Base-by-base conservation (phyloP, 192 early-diverging fungal species). In the Backusella macrospora region DNA sequence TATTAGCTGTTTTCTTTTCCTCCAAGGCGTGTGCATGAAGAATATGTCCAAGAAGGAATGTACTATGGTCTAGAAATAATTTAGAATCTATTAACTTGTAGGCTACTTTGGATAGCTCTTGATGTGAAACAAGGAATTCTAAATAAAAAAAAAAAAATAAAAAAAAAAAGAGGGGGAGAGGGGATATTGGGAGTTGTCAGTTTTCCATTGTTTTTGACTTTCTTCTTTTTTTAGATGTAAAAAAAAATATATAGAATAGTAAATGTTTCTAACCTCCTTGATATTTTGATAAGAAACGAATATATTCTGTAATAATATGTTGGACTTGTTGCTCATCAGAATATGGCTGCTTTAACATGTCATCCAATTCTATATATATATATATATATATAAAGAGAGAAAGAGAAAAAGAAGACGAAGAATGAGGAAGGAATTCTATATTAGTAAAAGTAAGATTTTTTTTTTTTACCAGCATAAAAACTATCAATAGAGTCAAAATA, bases 11-110 rank as follows among this genome's bases (percentile, higher is more conserved):
- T 26, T 75, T 62, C 8, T 66, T 65, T 14, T 68, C 49, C 6
- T 29, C 37, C 6, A 76, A 49, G 6, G 83, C 80, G 62, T 70
- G 76, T 5, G 49, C 62, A n/a, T 72, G 64, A 37, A 84, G 62
- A 12, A 82, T 5, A 68, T 73, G 78, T 43, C 66, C 71, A n/a
- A 84, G 68, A 23, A 80, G 63, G 6, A 18, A 71, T 21, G 76
- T 73, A 37, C 73, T 77, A 65, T 80, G 76, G 45, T 76, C 79
- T 10, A 74, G 70, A 65, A 81, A 89, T 48, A 85, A 40, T 38
- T 78, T 73, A 10, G 87, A 85, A 64, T 87, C 86, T 16, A 89
- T 49, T 14, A 89, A 71, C 29, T 83, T 81, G 66, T 87, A 89
- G 16, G 80, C 81, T 16, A 82, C 82, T 44, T 75, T 45, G 9